Evolutionary conservation across 225 moss, liverwort and hornwort species (phyloP).

Genomic region (Polytrichum formosum): DNA sequence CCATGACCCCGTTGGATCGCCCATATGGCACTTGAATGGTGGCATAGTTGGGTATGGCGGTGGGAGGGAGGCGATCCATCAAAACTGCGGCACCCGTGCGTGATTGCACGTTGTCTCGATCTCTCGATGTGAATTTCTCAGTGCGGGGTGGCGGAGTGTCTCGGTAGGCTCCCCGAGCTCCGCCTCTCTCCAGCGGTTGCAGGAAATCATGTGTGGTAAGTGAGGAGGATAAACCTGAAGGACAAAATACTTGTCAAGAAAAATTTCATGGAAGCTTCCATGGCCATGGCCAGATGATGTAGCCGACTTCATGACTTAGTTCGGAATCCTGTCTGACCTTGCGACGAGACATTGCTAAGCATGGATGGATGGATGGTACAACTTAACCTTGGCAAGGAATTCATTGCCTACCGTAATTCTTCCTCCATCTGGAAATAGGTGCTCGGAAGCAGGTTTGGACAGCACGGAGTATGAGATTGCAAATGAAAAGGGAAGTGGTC

Average conservation of each 20-base stretch:
- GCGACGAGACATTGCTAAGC: too few relatives aligned
- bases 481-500: background rate
- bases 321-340: background rate
- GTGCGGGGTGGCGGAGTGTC: conserved; percentile 34
- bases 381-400: too few relatives aligned
- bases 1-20: conserved; percentile 6
- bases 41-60: conserved; percentile 28
- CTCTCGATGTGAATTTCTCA: conserved; percentile 28
- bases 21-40: conserved; percentile 37
- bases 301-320: too few relatives aligned
- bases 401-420: too few relatives aligned
- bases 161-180: conserved; percentile 33
- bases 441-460: background rate
- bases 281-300: too few relatives aligned
- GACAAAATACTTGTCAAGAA: background rate
- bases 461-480: background rate
- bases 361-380: too few relatives aligned
- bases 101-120: conserved; percentile 7
- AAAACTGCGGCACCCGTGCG: conserved; percentile 30
- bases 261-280: background rate
- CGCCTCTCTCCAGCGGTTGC: conserved; percentile 66
- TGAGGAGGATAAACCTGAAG: conserved; percentile 51
- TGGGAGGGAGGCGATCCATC: conserved; percentile 33
- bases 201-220: conserved; percentile 73
- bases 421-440: background rate